Conservation (phyloP, 2,329 filamentous ascomycete species). For the Fusarium sp. region DNA sequence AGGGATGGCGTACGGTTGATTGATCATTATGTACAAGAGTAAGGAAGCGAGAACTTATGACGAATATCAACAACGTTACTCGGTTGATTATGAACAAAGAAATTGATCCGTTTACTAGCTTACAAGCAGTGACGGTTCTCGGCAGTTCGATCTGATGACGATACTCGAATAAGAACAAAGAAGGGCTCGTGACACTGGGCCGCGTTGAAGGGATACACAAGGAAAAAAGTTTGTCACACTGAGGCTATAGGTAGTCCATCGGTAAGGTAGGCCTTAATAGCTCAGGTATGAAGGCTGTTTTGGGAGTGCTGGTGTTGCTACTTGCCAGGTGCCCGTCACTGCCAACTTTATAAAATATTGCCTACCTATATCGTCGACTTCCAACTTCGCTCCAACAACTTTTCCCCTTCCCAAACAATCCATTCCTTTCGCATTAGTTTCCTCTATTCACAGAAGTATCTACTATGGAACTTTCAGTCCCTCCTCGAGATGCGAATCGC, state of each 20-base stretch:
- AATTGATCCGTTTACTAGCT: not conserved
- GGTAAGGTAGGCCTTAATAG: not conserved
- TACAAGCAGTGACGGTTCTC: not conserved
- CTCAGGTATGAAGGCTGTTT: not conserved
- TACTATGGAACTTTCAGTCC: constrained; percentile 21
- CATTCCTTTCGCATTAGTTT: not conserved
- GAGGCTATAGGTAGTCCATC: not conserved
- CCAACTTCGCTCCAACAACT: no score
- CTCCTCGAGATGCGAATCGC: constrained; percentile 6
- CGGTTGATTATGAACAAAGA: constrained; percentile 22
- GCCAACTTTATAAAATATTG: not conserved
- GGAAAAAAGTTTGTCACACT: constrained; percentile 21
- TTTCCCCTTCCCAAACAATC: not conserved
- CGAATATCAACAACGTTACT: constrained; percentile 21
- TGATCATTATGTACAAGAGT: constrained; percentile 9
- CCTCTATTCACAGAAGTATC: not conserved
- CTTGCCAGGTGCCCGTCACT: constrained; percentile 17
- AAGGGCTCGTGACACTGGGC: constrained; percentile 24
- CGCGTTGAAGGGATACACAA: constrained; percentile 4
- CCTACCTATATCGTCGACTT: not conserved
- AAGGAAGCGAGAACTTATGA: constrained; percentile 10
- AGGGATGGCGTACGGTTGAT: constrained; percentile 19
- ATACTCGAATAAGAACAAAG: constrained; percentile 29
- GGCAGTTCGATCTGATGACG: not conserved
- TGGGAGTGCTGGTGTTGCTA: not conserved